Base-by-base conservation (phyloP, 2,329 filamentous ascomycete genomes). In the Leptographium wingfieldii region DNA sequence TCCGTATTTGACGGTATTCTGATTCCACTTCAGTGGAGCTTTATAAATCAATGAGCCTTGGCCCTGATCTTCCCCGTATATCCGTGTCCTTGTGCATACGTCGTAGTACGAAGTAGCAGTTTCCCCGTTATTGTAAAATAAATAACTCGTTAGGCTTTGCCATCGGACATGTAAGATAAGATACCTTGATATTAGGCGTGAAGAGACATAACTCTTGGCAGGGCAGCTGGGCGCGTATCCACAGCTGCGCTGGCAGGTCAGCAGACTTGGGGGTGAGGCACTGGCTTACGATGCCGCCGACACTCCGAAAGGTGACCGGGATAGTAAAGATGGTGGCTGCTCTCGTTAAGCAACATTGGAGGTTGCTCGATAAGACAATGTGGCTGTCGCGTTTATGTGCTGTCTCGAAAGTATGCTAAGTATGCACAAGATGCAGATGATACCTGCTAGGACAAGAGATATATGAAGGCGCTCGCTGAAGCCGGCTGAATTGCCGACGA, bases 181-280 rank as follows among this genome's bases (percentile, higher is more conserved):
- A 22, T 22, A 0, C 49, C 46, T n/a, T 60, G 22, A 6, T 35
- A 35, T 35, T 35, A 35, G 33, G 33, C 62, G 61, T 48, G 69
- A 67, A 3, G 71, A 70, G 3, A 71, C 72, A 67, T 72, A 74
- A 1, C 63, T 68, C 59, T 66, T 64, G 29, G 67, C 66, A 46
- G 71, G 71, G 31, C 46, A 74, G 63, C 62, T 70, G 63, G 6
- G 60, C 58, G 9, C 65, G 59, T 29, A 73, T 69, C 73, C 73
- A 75, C 27, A 63, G 63, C 66, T 72, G 71, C 11, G 67, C 68
- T 22, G 68, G 63, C 10, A 66, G 61, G 43, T 69, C 69, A 33
- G 69, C 71, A 64, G 76, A 69, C 56, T 75, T 73, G 58, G 73
- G 73, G 52, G 68, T 71, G 27, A 76, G 72, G 27, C 72, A 67